Base-by-base conservation (phyloP, 2,329 filamentous ascomycete species). In the Sporothrix brasiliensis region DNA sequence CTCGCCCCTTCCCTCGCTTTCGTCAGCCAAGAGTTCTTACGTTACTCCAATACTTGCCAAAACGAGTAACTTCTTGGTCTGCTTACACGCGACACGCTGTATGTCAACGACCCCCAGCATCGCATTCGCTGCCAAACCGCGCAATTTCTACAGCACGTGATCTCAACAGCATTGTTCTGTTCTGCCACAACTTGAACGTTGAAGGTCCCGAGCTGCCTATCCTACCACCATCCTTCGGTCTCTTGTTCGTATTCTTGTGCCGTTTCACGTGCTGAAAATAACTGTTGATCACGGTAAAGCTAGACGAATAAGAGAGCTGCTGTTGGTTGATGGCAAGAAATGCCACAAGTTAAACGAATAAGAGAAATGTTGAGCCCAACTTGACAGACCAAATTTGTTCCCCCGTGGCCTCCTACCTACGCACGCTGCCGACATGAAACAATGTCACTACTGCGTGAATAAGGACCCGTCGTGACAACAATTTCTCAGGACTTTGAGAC, bases 201-300 rank as follows among this genome's bases (percentile, higher is more conserved):
- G 41, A 44, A 44, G 41, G 11, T n/a, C n/a, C 11, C 11, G 54
- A 13, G 13, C 14, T 11, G 7, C 54, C 16, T 13, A n/a, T 27
- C 41, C 58, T 14, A 19, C 10, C n/a, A 61, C 39, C 21, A 3
- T 16, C 41, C 41, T 16, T 44, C 41, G 1, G 41, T 44, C 39
- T 63, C 58, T 63, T 63, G n/a, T 63, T 63, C 58, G 39, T 47
- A 63, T 27, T 63, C 39, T 63, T 27, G 19, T 63, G 39, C 58
- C 2, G n/a, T 4, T 19, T 47, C 58, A 63, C 58, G 27, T 47
- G 58, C 13, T 27, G 11, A 24, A 24, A 4, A 13, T 44, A 47
- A 63, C 39, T 47, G 39, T 27, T 63, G 58, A 63, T 39, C 10
- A 44, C 27, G 27, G 9, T 34, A 5, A 16, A 47, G 39, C 39